These are phyloP conservation scores for Phlebopus sp. DNA, from an alignment of 1,284 basidiomycete genomes.

Conservation along the genomic window DNA sequence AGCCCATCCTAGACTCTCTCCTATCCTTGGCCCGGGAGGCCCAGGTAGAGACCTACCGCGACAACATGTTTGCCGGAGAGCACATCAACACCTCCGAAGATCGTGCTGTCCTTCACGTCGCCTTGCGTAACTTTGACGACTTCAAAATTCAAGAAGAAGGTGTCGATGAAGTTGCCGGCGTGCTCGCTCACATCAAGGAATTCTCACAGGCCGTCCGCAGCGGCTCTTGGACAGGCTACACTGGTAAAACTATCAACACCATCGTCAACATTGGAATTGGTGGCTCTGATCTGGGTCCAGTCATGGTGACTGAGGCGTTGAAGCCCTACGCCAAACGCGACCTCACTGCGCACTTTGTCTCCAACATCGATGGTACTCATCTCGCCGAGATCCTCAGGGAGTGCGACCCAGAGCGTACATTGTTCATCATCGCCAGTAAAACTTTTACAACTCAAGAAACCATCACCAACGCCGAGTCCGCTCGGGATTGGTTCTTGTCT, in stretches of 20 bases:
- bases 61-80: constrained; percentile 93
- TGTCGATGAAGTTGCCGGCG: constrained; percentile 78
- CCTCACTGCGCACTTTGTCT: constrained; percentile 87
- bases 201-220: constrained; percentile 86
- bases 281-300: constrained; percentile 95
- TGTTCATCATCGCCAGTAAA: constrained; percentile 98
- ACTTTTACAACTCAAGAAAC: constrained; percentile 99
- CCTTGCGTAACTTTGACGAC: constrained; percentile 83
- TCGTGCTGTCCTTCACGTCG: constrained; percentile 93
- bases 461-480: constrained; percentile 95
- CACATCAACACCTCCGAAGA: constrained; percentile 99
- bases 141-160: constrained; percentile 80
- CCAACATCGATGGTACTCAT: constrained; percentile 98
- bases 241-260: constrained; percentile 90
- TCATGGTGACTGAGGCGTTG: constrained; percentile 98
- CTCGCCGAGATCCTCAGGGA: constrained; percentile 83
- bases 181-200: constrained; percentile 88
- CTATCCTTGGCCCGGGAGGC: constrained; percentile 86
- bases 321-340: constrained; percentile 92
- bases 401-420: constrained; percentile 89
- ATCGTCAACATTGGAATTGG: constrained; percentile 99
- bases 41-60: constrained; percentile 79
- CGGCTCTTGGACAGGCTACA: constrained; percentile 95
- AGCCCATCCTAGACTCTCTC: constrained; percentile 77
- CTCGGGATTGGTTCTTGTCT: constrained; percentile 91